Percentiles rank a stretch among this genome's conserved stretches.
Evolutionary conservation across 768 basidiomycete species (phyloP).

Genomic region (Russula sp.): DNA sequence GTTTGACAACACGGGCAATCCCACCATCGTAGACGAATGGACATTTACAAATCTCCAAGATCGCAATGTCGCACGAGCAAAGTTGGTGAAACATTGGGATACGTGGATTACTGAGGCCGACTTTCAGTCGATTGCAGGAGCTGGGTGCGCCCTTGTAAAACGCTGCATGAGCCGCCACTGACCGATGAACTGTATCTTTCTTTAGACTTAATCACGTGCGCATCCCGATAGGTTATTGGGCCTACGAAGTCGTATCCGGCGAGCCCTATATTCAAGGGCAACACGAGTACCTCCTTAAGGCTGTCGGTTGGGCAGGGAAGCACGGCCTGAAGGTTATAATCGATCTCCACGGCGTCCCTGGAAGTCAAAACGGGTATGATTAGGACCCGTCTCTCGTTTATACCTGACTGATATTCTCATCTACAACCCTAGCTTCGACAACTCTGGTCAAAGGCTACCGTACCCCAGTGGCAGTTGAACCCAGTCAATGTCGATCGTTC

Average conservation of each 20-base stretch:
- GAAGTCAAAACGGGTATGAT: constrained; percentile 76
- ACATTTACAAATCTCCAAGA: constrained; percentile 68
- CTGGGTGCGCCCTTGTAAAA: constrained; percentile 49
- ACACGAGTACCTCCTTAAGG: constrained; percentile 62
- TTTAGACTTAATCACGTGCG: constrained; percentile 76
- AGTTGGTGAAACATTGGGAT: constrained; percentile 68
- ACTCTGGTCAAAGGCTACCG: constrained; percentile 66
- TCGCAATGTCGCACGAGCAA: constrained; percentile 44
- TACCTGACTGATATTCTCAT: constrained; percentile 34
- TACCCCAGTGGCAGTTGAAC: constrained; percentile 70
- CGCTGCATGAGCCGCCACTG: not conserved
- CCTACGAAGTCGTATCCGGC: constrained; percentile 72
- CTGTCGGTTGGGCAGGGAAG: constrained; percentile 66
- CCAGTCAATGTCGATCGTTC: constrained; percentile 66
- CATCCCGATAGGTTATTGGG: constrained; percentile 88
- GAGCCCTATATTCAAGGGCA: constrained; percentile 82
- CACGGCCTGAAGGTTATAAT: constrained; percentile 78
- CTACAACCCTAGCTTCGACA: constrained; percentile 59
- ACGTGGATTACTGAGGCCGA: constrained; percentile 84
- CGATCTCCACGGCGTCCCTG: constrained; percentile 70
- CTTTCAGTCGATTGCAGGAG: constrained; percentile 68
- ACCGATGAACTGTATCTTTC: too few relatives aligned
- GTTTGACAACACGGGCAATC: constrained; percentile 63
- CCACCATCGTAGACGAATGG: constrained; percentile 68
- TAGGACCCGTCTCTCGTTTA: constrained; percentile 32